These are phyloP conservation scores for Rubia tinctorum DNA, from an alignment of 305 asterid species.

Conservation along the genomic window DNA sequence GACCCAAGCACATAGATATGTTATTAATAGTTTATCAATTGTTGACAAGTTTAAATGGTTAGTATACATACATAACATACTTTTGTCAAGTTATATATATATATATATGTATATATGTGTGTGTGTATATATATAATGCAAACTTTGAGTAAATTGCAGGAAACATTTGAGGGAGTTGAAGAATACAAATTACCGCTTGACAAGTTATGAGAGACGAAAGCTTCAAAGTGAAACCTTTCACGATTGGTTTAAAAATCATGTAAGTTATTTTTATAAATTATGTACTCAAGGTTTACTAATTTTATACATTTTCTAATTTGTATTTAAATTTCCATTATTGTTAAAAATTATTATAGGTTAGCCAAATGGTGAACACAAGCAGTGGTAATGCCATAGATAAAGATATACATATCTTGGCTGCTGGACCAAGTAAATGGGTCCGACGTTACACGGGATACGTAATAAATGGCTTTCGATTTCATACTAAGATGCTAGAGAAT, in stretches of 20 bases:
- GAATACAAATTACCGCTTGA: too few relatives aligned
- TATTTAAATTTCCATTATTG: too few relatives aligned
- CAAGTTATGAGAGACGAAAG: too few relatives aligned
- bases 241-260: not conserved
- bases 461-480: constrained; percentile 5
- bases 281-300: too few relatives aligned
- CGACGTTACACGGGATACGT: not conserved
- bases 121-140: too few relatives aligned
- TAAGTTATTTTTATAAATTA: too few relatives aligned
- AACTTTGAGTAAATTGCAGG: not conserved
- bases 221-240: too few relatives aligned
- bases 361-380: not conserved
- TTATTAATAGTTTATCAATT: not conserved
- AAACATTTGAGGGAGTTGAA: too few relatives aligned
- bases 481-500: not conserved
- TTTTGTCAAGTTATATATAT: not conserved
- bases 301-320: too few relatives aligned
- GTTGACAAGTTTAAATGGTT: not conserved
- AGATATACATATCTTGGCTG: not conserved
- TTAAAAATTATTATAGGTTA: not conserved
- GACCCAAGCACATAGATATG: constrained; percentile 8
- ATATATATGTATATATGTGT: too few relatives aligned
- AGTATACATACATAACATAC: not conserved
- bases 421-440: not conserved
- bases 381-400: not conserved